Evolutionary conservation across 805 yeast genomes (phyloP), one percentile per base, ranked within the genome.

Genomic region (Nakazawaea laoshanensis): DNA sequence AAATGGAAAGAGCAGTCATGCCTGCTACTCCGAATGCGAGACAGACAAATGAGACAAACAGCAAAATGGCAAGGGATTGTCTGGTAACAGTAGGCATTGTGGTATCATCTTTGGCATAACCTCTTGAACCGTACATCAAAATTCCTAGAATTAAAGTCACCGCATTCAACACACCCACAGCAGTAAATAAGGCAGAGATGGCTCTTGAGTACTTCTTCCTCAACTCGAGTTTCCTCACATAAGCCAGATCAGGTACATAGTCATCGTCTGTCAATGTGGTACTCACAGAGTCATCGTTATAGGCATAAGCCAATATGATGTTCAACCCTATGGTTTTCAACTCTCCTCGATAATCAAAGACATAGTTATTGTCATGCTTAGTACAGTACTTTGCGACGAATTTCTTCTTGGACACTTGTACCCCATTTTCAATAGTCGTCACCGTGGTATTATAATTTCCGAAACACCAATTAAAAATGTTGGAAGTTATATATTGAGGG

Each of bases 251-350:
- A 7, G 58, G 44, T 5, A 39, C 33, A 20, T 49, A 44, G n/a
- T 41, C 36, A 8, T 41, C 37, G 3, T 45, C 32, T 4, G 41
- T 27, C 1, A 40, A 33, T 2, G 42, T 34, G 1, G 32, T 33
- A 3, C 38, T 24, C 4, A 30, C 32, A 5, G 42, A 30, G n/a
- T 25, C 25, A 7, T 30, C 49, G 6, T 56, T 49, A 39, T 59
- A 65, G 0, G 77, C 76, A 44, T 72, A 74, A 3, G 68, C 69
- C 33, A 67, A 47, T 5, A 69, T 64, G 23, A 59, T 59, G 17
- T 52, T 52, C 19, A 72, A 50, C 3, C 72, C 70, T 15, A 63
- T 54, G 0, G 48, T 38, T 2, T 52, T 48, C 24, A 73, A 43
- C 35, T 65, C 59, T 4, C 48, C 44, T 24, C 68, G 49, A 42